Base-by-base conservation (phyloP, 73 alveolate species). In the Blepharisma stoltei region DNA sequence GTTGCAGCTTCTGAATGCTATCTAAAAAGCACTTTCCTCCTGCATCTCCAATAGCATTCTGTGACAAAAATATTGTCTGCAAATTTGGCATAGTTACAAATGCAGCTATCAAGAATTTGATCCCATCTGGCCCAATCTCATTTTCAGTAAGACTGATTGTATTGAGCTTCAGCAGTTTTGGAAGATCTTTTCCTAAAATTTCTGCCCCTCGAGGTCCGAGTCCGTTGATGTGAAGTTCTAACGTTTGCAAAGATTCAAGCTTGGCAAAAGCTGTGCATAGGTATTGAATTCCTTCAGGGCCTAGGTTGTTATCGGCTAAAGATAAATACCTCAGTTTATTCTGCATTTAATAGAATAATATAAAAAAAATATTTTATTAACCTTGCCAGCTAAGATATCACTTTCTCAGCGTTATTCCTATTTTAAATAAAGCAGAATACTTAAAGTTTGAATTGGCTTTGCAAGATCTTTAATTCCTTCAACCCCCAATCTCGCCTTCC, bases 401-500 rank as follows among this genome's bases (percentile, higher is more conserved):
- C n/a, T n/a, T n/a, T n/a, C n/a, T n/a, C n/a, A n/a, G n/a, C n/a
- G n/a, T n/a, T n/a, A n/a, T n/a, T n/a, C n/a, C n/a, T n/a, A n/a
- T n/a, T n/a, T n/a, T n/a, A n/a, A n/a, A n/a, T n/a, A n/a, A n/a
- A n/a, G n/a, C n/a, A n/a, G n/a, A n/a, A n/a, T n/a, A 4, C 66
- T 52, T 11, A 52, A 14, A 14, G 23, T 52, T 52, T 20, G 27
- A 52, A 52, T 11, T 14, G n/a, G 27, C 23, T 20, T 52, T 0
- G 66, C 66, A 52, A 52, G n/a, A 4, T 14, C 23, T 52, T 52
- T 52, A 11, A 52, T 52, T 14, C 66, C 66, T 52, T 52, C 66
- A 20, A 11, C 23, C n/a, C 66, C 66, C n/a, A 52, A 20, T 14
- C 66, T 20, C n/a, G 66, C 66, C 23, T 52, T 52, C 66, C 66